Conservation (phyloP, 2,329 filamentous ascomycete genomes). For the Periconia sp. region DNA sequence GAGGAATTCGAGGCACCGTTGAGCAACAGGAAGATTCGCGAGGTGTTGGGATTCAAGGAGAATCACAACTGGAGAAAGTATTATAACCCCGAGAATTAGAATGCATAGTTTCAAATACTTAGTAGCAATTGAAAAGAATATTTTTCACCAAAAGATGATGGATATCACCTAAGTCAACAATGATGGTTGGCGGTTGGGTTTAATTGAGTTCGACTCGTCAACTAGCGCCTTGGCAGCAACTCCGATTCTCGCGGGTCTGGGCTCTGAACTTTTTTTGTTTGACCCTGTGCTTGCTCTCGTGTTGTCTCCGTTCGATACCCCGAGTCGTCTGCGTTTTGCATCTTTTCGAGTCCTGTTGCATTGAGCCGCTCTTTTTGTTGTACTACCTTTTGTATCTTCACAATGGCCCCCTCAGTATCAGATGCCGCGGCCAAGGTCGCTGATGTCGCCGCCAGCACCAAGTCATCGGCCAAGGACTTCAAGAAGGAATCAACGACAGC, state of each 20-base stretch:
- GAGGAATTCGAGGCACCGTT: conserved; percentile 62
- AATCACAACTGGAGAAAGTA: conserved; percentile 60
- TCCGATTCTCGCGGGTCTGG: conserved; percentile 3
- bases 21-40: conserved; percentile 61
- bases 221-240: conserved; percentile 8
- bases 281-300: background rate
- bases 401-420: conserved; percentile 32
- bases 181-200: no score
- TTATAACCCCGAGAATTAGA: conserved; percentile 34
- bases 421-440: conserved; percentile 34
- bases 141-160: no score
- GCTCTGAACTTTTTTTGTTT: conserved; percentile 8
- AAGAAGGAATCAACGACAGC: conserved; percentile 90
- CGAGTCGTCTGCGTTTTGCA: background rate
- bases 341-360: background rate
- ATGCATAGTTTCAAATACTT: no score
- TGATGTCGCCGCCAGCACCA: conserved; percentile 29
- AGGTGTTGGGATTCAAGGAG: conserved; percentile 62
- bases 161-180: no score
- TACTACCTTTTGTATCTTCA: background rate
- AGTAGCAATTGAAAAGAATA: no score
- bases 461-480: conserved; percentile 58
- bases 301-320: conserved; percentile 9
- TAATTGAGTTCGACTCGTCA: no score
- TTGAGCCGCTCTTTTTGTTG: background rate